Conservation (phyloP, 169 alveolate genomes). For the Plasmodium fragile region DNA sequence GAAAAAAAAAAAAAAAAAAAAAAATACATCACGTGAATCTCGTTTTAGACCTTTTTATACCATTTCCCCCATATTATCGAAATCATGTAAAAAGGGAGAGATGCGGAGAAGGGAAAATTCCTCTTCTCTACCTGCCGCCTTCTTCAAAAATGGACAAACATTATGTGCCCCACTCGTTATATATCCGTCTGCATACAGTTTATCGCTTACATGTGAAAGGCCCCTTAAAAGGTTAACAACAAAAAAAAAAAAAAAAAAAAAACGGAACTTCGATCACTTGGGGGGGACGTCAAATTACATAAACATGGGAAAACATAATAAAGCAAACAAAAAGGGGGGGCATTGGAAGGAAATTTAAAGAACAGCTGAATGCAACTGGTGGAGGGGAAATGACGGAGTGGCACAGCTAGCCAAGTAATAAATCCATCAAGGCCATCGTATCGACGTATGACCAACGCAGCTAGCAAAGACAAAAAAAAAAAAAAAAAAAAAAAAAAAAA, state of each 20-base stretch:
- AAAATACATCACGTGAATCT: not conserved
- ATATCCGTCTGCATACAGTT: not conserved
- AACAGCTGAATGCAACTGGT: not conserved
- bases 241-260: slow-evolving; percentile 7
- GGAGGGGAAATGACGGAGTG: not conserved
- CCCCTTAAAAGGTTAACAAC: not conserved
- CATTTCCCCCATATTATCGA: not conserved
- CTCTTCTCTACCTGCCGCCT: not conserved
- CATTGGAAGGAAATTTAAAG: not conserved
- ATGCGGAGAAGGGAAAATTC: not conserved
- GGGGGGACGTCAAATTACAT: not conserved
- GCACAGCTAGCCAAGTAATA: not conserved
- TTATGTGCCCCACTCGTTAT: not conserved
- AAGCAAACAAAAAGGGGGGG: not conserved
- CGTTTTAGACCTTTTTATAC: not conserved
- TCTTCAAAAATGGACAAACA: not conserved
- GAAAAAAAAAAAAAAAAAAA: not conserved
- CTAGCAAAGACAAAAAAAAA: not conserved
- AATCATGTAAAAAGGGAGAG: not conserved
- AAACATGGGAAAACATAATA: not conserved
- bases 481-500: too few relatives aligned
- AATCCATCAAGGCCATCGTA: not conserved
- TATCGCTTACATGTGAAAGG: not conserved
- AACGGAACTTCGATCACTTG: not conserved
- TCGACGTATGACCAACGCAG: not conserved